Evolutionary conservation across 2,329 filamentous ascomycete species (phyloP).

Genomic region (Ceratocystis papillata): DNA sequence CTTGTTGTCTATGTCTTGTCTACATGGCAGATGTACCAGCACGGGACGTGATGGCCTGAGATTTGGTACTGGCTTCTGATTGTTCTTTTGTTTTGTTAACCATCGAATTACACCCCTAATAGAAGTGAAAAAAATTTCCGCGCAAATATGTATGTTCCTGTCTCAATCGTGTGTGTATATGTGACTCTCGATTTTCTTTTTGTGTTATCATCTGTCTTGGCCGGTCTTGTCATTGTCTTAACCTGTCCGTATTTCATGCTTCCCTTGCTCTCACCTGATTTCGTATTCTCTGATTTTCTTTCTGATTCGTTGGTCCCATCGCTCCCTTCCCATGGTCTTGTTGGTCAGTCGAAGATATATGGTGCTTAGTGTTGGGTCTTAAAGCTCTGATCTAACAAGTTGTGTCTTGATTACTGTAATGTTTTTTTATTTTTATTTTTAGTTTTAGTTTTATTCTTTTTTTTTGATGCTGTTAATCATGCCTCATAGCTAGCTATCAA

Average conservation of each 20-base stretch:
- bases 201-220: background rate
- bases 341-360: no score
- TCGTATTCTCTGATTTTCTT: no score
- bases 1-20: conserved; percentile 11
- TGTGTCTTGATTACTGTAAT: no score
- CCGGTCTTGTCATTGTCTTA: background rate
- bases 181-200: background rate
- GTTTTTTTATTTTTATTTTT: no score
- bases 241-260: background rate
- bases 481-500: no score
- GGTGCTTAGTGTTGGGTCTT: no score
- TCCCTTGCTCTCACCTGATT: background rate
- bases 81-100: conserved; percentile 15
- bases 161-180: background rate
- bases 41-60: conserved; percentile 16
- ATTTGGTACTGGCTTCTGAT: conserved; percentile 16
- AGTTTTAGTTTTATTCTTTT: no score
- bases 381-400: no score
- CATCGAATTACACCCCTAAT: conserved; percentile 17
- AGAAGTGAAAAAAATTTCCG: conserved; percentile 19
- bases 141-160: conserved; percentile 15
- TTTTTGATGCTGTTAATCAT: no score
- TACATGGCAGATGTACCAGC: conserved; percentile 17
- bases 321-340: no score
- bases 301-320: no score